These are phyloP conservation scores for Auricularia cornea DNA, from an alignment of 768 basidiomycete genomes.

Conservation along the genomic window DNA sequence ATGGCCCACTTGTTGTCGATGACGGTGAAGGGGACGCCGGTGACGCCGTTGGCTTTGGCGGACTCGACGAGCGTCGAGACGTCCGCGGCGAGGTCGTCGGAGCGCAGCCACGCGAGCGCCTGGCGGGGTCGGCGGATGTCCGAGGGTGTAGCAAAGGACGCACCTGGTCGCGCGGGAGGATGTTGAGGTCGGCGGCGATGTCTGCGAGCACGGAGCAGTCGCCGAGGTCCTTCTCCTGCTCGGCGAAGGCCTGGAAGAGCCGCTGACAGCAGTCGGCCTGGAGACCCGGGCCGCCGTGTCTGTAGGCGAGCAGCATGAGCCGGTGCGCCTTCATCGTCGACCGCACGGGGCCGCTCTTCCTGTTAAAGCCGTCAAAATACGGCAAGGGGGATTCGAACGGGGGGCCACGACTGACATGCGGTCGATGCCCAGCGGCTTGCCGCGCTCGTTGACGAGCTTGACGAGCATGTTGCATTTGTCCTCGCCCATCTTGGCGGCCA, in stretches of 20 bases:
- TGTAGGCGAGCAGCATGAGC: conserved; percentile 59
- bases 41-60: conserved; percentile 58
- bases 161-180: conserved; percentile 58
- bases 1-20: conserved; percentile 74
- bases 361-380: too few species aligned
- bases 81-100: conserved; percentile 56
- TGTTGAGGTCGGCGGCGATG: conserved; percentile 42
- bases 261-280: conserved; percentile 50
- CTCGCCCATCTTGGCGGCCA: conserved; percentile 42
- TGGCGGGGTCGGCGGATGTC: conserved; percentile 19
- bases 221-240: conserved; percentile 54
- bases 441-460: conserved; percentile 41
- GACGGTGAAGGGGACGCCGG: conserved; percentile 72
- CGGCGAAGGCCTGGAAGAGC: conserved; percentile 60
- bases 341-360: conserved; percentile 53
- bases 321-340: conserved; percentile 67
- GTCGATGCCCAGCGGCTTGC: conserved; percentile 46
- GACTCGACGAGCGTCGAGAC: conserved; percentile 54
- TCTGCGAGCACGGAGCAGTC: conserved; percentile 51
- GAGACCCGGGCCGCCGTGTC: conserved; percentile 47
- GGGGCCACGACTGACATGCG: too few species aligned
- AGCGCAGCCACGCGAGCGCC: conserved; percentile 56
- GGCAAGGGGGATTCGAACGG: too few species aligned
- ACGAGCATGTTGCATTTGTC: conserved; percentile 37
- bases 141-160: conserved; percentile 14